Evolutionary conservation across 371 early-diverging fungal species (phyloP).

Genomic region (Nosema granulosis): DNA sequence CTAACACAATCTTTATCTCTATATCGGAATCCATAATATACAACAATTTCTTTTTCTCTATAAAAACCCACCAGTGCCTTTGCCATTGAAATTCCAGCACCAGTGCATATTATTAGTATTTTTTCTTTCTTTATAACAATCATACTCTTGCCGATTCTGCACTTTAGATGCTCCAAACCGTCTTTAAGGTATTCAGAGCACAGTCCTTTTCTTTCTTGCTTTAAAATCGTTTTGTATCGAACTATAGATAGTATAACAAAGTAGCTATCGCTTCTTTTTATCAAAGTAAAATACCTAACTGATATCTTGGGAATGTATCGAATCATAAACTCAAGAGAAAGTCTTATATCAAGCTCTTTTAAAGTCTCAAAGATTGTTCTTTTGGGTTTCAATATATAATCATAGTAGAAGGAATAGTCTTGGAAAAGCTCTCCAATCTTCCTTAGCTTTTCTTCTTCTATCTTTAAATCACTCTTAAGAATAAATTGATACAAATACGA

Average conservation of each 20-base stretch:
- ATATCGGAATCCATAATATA: slow-evolving; percentile 64
- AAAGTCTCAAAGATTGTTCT: slow-evolving; percentile 59
- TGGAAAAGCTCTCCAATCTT: slow-evolving; percentile 54
- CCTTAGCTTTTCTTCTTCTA: slow-evolving; percentile 6
- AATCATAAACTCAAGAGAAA: slow-evolving; percentile 25
- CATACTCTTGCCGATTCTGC: slow-evolving; percentile 29
- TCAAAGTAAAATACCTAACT: slow-evolving; percentile 64
- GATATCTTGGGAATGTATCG: slow-evolving; percentile 33
- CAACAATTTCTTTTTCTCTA: slow-evolving; percentile 31
- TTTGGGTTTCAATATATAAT: slow-evolving; percentile 46
- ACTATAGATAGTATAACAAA: slow-evolving; percentile 52
- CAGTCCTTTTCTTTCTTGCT: slow-evolving; percentile 43
- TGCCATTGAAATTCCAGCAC: slow-evolving; percentile 63
- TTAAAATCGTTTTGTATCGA: slow-evolving; percentile 26
- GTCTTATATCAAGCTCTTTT: slow-evolving; percentile 35
- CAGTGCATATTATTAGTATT: slow-evolving; percentile 62
- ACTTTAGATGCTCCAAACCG: slow-evolving; percentile 7
- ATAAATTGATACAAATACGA: neutral
- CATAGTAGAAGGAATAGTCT: slow-evolving; percentile 63
- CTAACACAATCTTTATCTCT: slow-evolving; percentile 51
- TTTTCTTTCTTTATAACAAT: slow-evolving; percentile 50
- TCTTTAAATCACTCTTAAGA: neutral
- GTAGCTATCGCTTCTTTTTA: slow-evolving; percentile 47
- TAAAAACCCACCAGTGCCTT: slow-evolving; percentile 49
- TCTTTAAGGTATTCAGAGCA: slow-evolving; percentile 62